These are phyloP conservation scores for Cytospora piceae DNA, from an alignment of 2,329 filamentous ascomycete genomes.

Conservation along the genomic window DNA sequence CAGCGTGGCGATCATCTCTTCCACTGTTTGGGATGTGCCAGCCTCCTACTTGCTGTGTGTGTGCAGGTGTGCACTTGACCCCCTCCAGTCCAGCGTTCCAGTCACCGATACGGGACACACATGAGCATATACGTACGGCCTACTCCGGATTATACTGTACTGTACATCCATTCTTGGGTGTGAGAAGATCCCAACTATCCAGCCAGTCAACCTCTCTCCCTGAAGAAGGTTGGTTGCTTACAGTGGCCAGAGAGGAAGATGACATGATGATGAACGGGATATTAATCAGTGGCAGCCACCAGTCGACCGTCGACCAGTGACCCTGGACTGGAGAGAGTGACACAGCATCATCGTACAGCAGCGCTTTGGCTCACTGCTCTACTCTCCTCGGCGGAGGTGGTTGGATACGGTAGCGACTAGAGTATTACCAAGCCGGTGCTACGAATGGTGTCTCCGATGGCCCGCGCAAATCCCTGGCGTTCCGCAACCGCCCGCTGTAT, in stretches of 20 bases:
- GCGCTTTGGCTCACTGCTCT: slow-evolving; percentile 13
- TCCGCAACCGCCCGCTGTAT: slow-evolving; percentile 27
- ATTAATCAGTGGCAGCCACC: slow-evolving; percentile 6
- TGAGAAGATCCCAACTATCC: too few species aligned
- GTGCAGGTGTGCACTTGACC: background rate
- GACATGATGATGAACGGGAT: background rate
- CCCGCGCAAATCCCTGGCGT: slow-evolving; percentile 4
- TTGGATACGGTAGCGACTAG: background rate
- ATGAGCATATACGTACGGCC: too few species aligned
- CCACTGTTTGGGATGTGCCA: background rate
- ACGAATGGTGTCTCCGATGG: slow-evolving; percentile 3
- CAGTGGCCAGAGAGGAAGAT: too few species aligned
- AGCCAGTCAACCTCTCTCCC: too few species aligned
- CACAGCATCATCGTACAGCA: slow-evolving; percentile 10
- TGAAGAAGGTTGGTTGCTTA: too few species aligned
- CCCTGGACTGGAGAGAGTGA: background rate
- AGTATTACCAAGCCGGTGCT: slow-evolving; percentile 13
- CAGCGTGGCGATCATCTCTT: slow-evolving; percentile 12
- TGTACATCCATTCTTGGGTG: too few species aligned
- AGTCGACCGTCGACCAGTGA: background rate
- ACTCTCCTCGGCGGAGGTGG: too few species aligned
- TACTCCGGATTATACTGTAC: background rate
- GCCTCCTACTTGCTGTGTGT: background rate
- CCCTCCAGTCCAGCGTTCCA: background rate
- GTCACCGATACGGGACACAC: background rate